Conservation (phyloP, 805 yeast species). For the Candida namnaoensis region DNA sequence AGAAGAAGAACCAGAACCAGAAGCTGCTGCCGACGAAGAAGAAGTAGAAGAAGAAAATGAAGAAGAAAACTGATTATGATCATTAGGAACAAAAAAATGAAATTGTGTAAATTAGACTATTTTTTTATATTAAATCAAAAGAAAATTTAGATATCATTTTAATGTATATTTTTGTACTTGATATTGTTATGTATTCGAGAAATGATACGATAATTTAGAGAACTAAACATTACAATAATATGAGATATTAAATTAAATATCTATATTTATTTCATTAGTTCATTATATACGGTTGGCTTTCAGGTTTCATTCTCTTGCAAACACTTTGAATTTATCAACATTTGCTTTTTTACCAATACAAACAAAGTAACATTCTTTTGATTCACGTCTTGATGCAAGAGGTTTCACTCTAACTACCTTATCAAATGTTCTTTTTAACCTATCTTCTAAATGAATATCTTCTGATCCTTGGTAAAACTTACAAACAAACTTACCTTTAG, state of each 20-base stretch:
- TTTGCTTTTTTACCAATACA: constrained; percentile 41
- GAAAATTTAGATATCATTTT: no score
- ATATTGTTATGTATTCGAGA: no score
- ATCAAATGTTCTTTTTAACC: constrained; percentile 50
- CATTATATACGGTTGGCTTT: no score
- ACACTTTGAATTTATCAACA: constrained; percentile 36
- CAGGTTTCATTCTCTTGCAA: constrained; percentile 6
- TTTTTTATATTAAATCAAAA: no score
- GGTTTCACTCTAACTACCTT: constrained; percentile 73
- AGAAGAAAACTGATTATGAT: not conserved
- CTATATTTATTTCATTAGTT: no score
- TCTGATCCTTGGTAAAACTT: constrained; percentile 82
- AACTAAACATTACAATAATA: no score
- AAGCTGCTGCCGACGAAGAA: constrained; percentile 13
- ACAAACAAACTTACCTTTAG: constrained; percentile 70
- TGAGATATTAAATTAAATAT: no score
- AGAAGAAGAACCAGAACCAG: constrained; percentile 10
- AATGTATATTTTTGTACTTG: no score
- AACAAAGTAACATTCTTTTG: constrained; percentile 77
- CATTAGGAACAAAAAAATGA: no score
- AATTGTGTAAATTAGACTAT: no score
- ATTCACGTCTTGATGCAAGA: constrained; percentile 65
- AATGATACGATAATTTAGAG: no score
- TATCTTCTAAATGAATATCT: constrained; percentile 52
- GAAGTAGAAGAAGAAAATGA: constrained; percentile 7